Evolutionary conservation across 2,329 filamentous ascomycete species (phyloP).

Genomic region (Diaporthe eres): DNA sequence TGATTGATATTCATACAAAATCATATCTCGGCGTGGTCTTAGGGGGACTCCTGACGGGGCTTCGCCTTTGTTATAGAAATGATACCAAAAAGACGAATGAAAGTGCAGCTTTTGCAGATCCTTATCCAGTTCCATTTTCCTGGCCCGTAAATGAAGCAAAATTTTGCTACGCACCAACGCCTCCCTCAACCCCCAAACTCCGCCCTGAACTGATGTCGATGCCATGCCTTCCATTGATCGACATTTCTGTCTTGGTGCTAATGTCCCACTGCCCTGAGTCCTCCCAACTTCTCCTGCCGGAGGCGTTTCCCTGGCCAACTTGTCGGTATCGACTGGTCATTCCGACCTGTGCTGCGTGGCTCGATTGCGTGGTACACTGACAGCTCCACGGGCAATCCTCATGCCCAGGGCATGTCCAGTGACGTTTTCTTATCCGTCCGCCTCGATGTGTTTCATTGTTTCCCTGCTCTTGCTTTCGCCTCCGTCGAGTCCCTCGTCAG

Average conservation of each 20-base stretch:
- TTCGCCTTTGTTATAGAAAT: neutral
- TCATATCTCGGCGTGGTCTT: neutral
- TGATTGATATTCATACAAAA: slow-evolving; percentile 7
- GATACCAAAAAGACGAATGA: slow-evolving; percentile 18
- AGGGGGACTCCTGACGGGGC: neutral
- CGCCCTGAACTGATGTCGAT: slow-evolving; percentile 6
- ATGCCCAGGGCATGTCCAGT: neutral
- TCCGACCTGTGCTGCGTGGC: neutral
- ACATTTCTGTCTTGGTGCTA: no score
- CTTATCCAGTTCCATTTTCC: neutral
- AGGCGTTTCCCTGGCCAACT: neutral
- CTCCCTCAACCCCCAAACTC: slow-evolving; percentile 19
- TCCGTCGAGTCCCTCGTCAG: no score
- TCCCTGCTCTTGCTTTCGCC: neutral
- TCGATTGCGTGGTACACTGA: neutral
- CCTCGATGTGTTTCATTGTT: no score
- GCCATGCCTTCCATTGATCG: neutral
- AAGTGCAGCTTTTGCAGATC: neutral
- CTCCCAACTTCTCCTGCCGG: neutral
- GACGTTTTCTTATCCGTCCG: accelerated
- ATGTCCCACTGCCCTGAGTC: neutral
- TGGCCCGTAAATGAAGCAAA: slow-evolving; percentile 30
- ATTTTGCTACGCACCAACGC: slow-evolving; percentile 39
- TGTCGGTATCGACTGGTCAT: neutral
- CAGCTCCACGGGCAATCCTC: neutral